Base-by-base conservation (phyloP, 352 stramenopile species). In the Phytophthora constricta region DNA sequence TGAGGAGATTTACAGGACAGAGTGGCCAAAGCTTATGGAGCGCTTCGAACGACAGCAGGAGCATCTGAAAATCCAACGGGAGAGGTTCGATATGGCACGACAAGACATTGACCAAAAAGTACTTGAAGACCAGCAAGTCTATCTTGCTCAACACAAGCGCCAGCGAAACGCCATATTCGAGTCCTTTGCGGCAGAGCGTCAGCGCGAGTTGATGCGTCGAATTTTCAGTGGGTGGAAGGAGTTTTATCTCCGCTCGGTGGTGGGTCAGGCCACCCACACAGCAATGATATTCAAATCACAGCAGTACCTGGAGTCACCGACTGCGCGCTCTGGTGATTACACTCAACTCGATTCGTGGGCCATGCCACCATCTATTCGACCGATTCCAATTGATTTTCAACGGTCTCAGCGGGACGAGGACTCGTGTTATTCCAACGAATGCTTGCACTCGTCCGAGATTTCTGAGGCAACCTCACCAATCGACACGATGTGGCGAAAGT, bases 191-290 rank as follows among this genome's bases (percentile, higher is more conserved):
- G 39, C 49, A 0, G 19, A 22, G 22, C 65, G 58, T 42, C 31
- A 25, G 0, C 60, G 31, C 27, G 72, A 72, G 33, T 31, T 57
- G 10, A 33, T 62, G 5, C 57, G 54, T 8, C 73, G 64, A 7
- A 59, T 48, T 1, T 86, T 86, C 41, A 57, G 55, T 13, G 64
- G 64, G 3, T 91, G 80, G 79, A 91, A 89, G 42, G 77, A 89
- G 9, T 50, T 73, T 5, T 82, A 84, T 37, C 50, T 90, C 43
- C 68, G 79, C 17, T 76, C 64, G 10, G 53, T 87, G 3, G 70
- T 89, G 0, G 79, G 70, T 1, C 72, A 91, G 48, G 83, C 79
- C n/a, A 90, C 80, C 19, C 83, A 91, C 51, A 77, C 79, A 1
- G 83, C 81, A 22, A 89, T 91, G 83, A 53, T 90, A 3, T 79